Conservation (phyloP, 192 early-diverging fungal species). For the Glomus cerebriforme region DNA sequence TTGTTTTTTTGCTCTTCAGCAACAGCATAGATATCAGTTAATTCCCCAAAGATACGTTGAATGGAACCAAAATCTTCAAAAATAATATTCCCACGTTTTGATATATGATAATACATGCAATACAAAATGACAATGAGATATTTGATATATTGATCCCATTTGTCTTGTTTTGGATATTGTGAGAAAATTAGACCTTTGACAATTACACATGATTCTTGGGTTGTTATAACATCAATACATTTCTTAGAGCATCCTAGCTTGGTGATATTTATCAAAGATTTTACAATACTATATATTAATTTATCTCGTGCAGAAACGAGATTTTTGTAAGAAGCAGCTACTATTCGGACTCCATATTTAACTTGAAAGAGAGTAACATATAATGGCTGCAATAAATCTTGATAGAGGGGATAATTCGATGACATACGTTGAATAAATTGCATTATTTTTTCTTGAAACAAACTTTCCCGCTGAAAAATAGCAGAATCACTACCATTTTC, state of each 20-base stretch:
- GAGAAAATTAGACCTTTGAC: constrained; percentile 52
- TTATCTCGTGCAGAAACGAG: neutral
- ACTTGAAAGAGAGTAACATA: constrained; percentile 70
- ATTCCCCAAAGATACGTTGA: constrained; percentile 57
- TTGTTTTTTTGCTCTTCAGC: constrained; percentile 60
- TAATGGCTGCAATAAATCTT: constrained; percentile 75
- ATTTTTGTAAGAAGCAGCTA: constrained; percentile 38
- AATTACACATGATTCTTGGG: constrained; percentile 38
- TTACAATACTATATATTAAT: neutral
- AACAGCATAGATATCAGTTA: constrained; percentile 62
- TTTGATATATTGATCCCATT: constrained; percentile 57
- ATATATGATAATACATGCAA: constrained; percentile 42
- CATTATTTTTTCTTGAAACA: constrained; percentile 69
- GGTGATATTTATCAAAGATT: constrained; percentile 38
- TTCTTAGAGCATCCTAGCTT: constrained; percentile 38
- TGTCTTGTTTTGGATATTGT: constrained; percentile 36
- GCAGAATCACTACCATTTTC: constrained; percentile 41
- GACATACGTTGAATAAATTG: constrained; percentile 66
- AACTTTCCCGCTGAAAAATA: constrained; percentile 55
- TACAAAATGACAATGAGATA: constrained; percentile 52
- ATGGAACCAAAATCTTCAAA: constrained; percentile 44
- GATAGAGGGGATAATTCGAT: constrained; percentile 70
- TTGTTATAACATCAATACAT: constrained; percentile 45
- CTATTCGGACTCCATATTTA: constrained; percentile 71
- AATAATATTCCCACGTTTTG: constrained; percentile 45